phyloP scores from a whole-genome alignment of 2,329 filamentous ascomycete species.

The Fusarium buxicola region DNA sequence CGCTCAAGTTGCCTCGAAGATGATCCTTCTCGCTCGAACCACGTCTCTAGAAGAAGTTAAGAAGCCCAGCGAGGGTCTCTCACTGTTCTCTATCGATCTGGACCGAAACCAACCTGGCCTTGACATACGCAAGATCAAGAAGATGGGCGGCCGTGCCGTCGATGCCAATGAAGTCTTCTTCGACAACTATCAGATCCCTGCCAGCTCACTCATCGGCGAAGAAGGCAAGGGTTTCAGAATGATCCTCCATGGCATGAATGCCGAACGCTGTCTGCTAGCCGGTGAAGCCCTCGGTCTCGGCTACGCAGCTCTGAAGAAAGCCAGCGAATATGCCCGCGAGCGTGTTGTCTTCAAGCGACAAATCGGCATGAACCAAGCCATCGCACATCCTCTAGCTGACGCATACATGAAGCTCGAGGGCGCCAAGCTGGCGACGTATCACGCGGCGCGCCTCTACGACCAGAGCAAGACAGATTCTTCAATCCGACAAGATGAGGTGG shows the following conservation, averaged over 20 bases:
- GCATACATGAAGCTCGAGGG: constrained; percentile 74
- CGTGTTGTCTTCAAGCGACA: constrained; percentile 73
- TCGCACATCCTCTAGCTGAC: constrained; percentile 74
- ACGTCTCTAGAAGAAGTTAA: constrained; percentile 73
- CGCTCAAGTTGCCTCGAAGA: constrained; percentile 83
- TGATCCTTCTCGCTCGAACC: constrained; percentile 85
- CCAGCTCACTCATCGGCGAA: constrained; percentile 73
- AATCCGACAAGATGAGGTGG: constrained; percentile 67
- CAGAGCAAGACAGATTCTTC: constrained; percentile 61
- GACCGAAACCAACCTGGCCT: constrained; percentile 70
- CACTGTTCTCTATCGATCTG: constrained; percentile 84
- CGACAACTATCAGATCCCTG: constrained; percentile 77
- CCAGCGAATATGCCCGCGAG: constrained; percentile 73
- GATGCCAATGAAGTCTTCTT: constrained; percentile 93
- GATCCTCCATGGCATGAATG: constrained; percentile 83
- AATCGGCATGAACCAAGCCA: constrained; percentile 74
- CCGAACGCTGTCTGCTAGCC: constrained; percentile 79
- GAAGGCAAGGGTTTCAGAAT: constrained; percentile 85
- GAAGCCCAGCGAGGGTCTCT: constrained; percentile 80
- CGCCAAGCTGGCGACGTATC: constrained; percentile 73
- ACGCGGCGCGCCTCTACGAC: constrained; percentile 73
- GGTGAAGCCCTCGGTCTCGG: constrained; percentile 85
- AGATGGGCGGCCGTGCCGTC: constrained; percentile 86
- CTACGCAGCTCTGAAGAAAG: constrained; percentile 74
- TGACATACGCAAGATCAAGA: constrained; percentile 78